These are phyloP conservation scores for Lobulomyces angularis DNA, from an alignment of 192 early-diverging fungal species.

Conservation along the genomic window DNA sequence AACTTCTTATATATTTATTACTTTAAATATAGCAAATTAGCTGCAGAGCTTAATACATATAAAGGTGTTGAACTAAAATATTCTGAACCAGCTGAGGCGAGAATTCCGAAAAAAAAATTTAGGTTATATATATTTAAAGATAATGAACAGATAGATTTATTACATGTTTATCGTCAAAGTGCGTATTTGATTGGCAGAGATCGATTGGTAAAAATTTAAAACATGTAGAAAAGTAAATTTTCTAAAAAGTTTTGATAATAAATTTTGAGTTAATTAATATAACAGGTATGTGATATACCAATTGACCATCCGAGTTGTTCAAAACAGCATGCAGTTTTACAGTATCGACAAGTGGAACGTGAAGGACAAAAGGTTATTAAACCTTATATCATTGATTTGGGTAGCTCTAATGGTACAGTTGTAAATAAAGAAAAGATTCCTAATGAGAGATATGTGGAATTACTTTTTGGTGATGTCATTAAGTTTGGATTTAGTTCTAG, in stretches of 20 bases:
- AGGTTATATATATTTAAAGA: conserved; percentile 92
- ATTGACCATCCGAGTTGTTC: conserved; percentile 91
- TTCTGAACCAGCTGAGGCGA: conserved; percentile 76
- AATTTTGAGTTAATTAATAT: neutral
- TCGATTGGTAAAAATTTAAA: conserved; percentile 41
- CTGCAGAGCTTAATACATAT: conserved; percentile 74
- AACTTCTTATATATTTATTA: too few species aligned
- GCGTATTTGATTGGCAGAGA: conserved; percentile 82
- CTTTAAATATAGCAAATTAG: conserved; percentile 80
- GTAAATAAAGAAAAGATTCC: conserved; percentile 72
- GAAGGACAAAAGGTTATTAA: conserved; percentile 35
- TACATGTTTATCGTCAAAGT: conserved; percentile 74
- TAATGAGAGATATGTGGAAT: conserved; percentile 66
- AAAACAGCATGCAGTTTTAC: conserved; percentile 86
- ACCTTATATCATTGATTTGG: conserved; percentile 88
- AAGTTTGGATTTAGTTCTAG: conserved; percentile 83
- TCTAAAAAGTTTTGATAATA: neutral
- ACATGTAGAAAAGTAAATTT: neutral
- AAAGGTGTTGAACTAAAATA: conserved; percentile 86
- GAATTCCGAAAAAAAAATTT: conserved; percentile 61
- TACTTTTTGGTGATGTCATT: conserved; percentile 68
- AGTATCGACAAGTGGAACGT: conserved; percentile 61
- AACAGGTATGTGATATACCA: conserved; percentile 68
- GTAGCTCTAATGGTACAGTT: conserved; percentile 81
- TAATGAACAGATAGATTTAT: conserved; percentile 75